Evolutionary conservation across 768 basidiomycete species (phyloP), one percentile per base, ranked within the genome.

Genomic region (Podaxis carcinomalis): DNA sequence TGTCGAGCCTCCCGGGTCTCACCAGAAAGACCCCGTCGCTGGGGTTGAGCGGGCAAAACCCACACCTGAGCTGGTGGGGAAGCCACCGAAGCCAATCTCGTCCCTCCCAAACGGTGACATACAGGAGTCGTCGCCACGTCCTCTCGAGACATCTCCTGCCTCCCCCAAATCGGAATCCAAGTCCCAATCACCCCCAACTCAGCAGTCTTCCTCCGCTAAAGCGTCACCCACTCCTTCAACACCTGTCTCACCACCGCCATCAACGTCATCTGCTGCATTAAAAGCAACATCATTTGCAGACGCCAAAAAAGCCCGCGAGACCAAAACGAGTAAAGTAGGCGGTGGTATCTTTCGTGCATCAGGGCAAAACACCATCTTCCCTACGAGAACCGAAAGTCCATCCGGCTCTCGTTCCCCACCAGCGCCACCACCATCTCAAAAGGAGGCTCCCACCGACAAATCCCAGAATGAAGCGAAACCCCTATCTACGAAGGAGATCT

Each of bases 271-370:
- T 44, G 3, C 16, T 47, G 64, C 57, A 57, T 32, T 70, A 25
- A 70, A 73, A 51, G 64, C 58, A 49, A 65, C 61, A 4, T 78
- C 83, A 1, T 89, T 89, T 71, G 72, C 77, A 62, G 82, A 86
- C 27, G 86, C 82, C 4, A 88, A 86, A 66, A 76, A 81, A 56
- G 77, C 76, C 0, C 82, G 88, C 27, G 80, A 84, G 47, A 72
- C 72, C 11, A 80, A 75, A 57, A 73, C 65, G 16, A 77, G 74
- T 57, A 77, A 77, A 42, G 80, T 85, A 2, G 85, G 88, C 0
- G 90, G 89, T 6, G 90, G 90, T 0, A 88, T 93, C 54, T 90
- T 93, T 73, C 81, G 85, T 27, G 73, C 78, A 2, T 79, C 83
- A 11, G 91, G 90, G 1, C 75, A 82, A 16, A 82, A 80, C 47